Conservation (phyloP, 306 rosid species). For the Betula pendula region DNA sequence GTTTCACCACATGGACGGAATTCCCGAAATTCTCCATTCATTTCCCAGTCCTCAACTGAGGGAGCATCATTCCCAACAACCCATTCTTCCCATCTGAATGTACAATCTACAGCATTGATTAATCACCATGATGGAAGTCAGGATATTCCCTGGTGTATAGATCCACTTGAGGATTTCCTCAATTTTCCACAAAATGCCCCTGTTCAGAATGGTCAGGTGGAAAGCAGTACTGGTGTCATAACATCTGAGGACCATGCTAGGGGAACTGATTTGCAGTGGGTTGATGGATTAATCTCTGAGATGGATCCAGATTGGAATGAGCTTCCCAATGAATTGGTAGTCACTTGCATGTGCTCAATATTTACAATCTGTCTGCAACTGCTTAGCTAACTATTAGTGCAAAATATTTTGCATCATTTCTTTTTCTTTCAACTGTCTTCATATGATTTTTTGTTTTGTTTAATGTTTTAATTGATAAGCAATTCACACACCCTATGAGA, state of each 20-base stretch:
- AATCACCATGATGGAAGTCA: constrained; percentile 42
- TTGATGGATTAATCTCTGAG: constrained; percentile 62
- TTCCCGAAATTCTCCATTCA: constrained; percentile 44
- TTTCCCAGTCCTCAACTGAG: constrained; percentile 44
- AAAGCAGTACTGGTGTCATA: constrained; percentile 42
- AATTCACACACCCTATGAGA: background rate
- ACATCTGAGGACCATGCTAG: constrained; percentile 46
- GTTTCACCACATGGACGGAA: constrained; percentile 43
- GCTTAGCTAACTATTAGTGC: background rate
- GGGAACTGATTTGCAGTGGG: constrained; percentile 73
- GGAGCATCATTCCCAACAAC: constrained; percentile 33
- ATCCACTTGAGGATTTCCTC: constrained; percentile 57
- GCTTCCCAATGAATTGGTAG: constrained; percentile 39
- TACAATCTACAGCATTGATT: constrained; percentile 41
- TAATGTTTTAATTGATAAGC: background rate
- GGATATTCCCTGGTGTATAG: constrained; percentile 63
- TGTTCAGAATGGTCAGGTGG: constrained; percentile 56
- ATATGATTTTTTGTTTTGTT: too few relatives aligned
- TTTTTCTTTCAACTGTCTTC: background rate
- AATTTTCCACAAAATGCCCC: constrained; percentile 52
- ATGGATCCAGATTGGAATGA: constrained; percentile 76
- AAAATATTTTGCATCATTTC: background rate
- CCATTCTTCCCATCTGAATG: constrained; percentile 42
- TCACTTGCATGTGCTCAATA: background rate
- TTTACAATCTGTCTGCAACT: background rate